Percentiles rank a stretch among this genome's conserved stretches.
These are phyloP conservation scores for Nothophoma quercina DNA, from an alignment of 2,329 filamentous ascomycete species.

Conservation along the genomic window DNA sequence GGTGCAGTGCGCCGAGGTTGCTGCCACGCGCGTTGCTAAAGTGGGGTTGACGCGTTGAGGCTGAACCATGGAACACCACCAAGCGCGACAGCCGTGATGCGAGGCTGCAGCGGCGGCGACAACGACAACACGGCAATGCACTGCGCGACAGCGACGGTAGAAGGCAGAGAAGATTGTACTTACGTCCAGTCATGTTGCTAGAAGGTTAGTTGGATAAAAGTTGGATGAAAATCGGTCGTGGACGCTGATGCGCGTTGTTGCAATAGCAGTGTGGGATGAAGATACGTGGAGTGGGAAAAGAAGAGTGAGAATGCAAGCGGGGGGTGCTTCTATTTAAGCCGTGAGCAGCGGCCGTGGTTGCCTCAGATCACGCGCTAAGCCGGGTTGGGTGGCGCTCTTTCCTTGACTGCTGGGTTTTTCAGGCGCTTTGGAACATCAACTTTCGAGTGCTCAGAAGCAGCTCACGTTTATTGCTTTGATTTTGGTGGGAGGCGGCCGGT, in stretches of 20 bases:
- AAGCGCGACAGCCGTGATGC: constrained; percentile 25
- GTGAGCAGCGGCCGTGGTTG: constrained; percentile 28
- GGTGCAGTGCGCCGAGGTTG: constrained; percentile 21
- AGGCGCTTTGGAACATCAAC: constrained; percentile 28
- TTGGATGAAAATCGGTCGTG: constrained; percentile 10
- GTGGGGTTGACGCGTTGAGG: constrained; percentile 30
- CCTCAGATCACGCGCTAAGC: constrained; percentile 36
- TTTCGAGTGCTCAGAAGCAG: constrained; percentile 22
- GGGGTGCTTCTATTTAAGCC: constrained; percentile 34
- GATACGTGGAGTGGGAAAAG: constrained; percentile 26
- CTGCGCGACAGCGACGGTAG: constrained; percentile 22
- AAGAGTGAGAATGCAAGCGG: constrained; percentile 23
- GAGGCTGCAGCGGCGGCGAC: constrained; percentile 18
- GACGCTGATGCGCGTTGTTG: constrained; percentile 4
- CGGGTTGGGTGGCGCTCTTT: constrained; percentile 20
- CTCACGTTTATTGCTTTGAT: constrained; percentile 15
- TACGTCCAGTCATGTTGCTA: constrained; percentile 55
- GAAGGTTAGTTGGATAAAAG: constrained; percentile 26
- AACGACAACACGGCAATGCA: constrained; percentile 21
- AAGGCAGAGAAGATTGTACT: constrained; percentile 34
- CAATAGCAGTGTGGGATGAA: constrained; percentile 10
- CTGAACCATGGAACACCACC: constrained; percentile 38
- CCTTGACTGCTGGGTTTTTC: no score
- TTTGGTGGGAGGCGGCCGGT: constrained; percentile 4
- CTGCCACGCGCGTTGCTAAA: constrained; percentile 22